Percentiles rank a stretch among this genome's conserved stretches.
phyloP scores from a whole-genome alignment of 805 yeast genomes.

The Zygosaccharomyces bailii region DNA sequence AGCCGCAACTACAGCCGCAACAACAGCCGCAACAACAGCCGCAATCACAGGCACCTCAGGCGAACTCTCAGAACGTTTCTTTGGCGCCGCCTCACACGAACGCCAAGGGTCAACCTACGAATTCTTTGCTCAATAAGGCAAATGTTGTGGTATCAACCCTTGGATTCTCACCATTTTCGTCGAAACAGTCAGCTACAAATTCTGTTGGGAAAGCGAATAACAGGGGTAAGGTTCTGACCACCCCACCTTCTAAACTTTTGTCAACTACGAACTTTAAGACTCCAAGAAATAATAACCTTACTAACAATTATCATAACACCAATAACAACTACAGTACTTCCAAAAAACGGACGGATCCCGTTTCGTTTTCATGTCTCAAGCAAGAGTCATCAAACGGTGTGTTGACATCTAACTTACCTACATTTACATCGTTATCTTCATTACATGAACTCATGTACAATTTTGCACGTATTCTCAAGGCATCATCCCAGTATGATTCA shows the following conservation, averaged over 20 bases:
- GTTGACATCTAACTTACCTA: conserved; percentile 3
- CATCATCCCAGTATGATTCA: conserved; percentile 57
- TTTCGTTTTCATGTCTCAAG: conserved; percentile 8
- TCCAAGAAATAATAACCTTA: conserved; percentile 17
- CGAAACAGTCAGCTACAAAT: conserved; percentile 18
- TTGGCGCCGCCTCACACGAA: conserved; percentile 14
- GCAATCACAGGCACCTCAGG: conserved; percentile 3
- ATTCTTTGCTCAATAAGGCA: conserved; percentile 18
- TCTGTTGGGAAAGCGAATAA: conserved; percentile 14
- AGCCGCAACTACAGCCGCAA: conserved; percentile 7
- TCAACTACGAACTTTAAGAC: conserved; percentile 23
- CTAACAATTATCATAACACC: conserved; percentile 1
- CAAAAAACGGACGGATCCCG: conserved; percentile 9
- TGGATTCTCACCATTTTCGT: conserved; percentile 15
- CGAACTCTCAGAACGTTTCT: conserved; percentile 2
- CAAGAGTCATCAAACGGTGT: conserved; percentile 10
- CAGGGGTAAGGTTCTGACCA: conserved; percentile 21
- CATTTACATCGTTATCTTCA: conserved; percentile 11
- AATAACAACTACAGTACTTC: conserved; percentile 1
- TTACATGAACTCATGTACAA: conserved; percentile 18
- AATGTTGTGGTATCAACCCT: conserved; percentile 19
- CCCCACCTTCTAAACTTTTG: conserved; percentile 31
- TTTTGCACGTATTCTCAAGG: conserved; percentile 21
- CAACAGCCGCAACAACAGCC: conserved; percentile 9
- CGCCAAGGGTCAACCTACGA: conserved; percentile 17